Base-by-base conservation (phyloP, 176 grass and related monocot species). In the Miscanthus lutarioriparius region DNA sequence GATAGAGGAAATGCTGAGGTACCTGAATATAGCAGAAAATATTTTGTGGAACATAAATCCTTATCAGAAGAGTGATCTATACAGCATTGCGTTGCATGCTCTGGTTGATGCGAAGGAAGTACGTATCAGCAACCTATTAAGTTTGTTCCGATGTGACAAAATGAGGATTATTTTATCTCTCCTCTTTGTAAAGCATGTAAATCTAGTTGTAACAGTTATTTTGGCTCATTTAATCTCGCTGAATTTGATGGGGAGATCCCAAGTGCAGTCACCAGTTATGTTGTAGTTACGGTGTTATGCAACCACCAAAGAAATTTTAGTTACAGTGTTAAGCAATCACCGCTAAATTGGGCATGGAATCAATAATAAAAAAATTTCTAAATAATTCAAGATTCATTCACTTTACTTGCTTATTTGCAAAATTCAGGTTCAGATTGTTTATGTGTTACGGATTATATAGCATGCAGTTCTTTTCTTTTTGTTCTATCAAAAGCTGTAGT, bases 1-100 rank as follows among this genome's bases (percentile, higher is more conserved):
- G 96, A 81, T 90, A 87, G 78, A 95, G 43, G 93, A 95, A 74
- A 95, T 98, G 96, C 51, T 98, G 80, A 85, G 40, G 32, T 93
- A 93, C 83, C 89, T 98, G 77, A 91, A 98, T 84, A 47, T 91
- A 78, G 89, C 91, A 72, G 96, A 95, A 70, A 90, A 76, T 83
- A 67, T 92, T 66, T 66, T 86, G 32, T 93, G 84, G 89, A 68
- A 76, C 28, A 82, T 91, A 44, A 61, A 84, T 64, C 80, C 83
- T 85, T 41, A 85, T 81, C 68, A 90, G 62, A 98, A 71, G 87
- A 92, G 91, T 90, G 80, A 90, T 80, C 67, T 98, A 17, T 98
- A 98, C 64, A 54, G 74, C 69, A 83, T 81, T 53, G 91, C 78
- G 53, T 80, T 98, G 80, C 75, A 88, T 82, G 86, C 89, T 33